phyloP scores from a whole-genome alignment of 2,329 filamentous ascomycete species.

The Ophiostoma sp. region DNA sequence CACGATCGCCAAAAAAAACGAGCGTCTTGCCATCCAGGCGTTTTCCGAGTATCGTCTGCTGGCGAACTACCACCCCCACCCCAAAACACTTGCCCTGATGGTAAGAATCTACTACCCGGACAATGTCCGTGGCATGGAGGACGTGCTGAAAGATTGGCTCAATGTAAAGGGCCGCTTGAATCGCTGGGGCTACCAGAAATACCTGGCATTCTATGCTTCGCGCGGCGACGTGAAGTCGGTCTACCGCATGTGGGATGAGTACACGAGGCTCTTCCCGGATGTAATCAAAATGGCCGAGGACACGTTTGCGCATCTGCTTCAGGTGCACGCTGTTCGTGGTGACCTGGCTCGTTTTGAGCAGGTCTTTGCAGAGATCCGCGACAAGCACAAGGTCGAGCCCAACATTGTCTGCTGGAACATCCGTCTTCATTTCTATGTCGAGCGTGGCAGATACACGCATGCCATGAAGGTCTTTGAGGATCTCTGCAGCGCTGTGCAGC shows the following conservation, averaged over 20 bases:
- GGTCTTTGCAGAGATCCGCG: conserved; percentile 57
- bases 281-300: conserved; percentile 29
- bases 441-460: conserved; percentile 60
- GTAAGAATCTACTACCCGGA: conserved; percentile 38
- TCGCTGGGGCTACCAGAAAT: conserved; percentile 44
- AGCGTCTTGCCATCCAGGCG: conserved; percentile 36
- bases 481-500: conserved; percentile 46
- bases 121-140: conserved; percentile 38
- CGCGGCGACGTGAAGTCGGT: conserved; percentile 45
- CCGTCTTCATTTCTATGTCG: conserved; percentile 64
- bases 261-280: conserved; percentile 33
- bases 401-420: conserved; percentile 67
- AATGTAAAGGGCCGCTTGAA: conserved; percentile 38
- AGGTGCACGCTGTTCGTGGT: conserved; percentile 64
- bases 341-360: conserved; percentile 54
- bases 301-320: conserved; percentile 55
- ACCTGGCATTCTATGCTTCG: conserved; percentile 44
- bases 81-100: conserved; percentile 40
- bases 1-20: conserved; percentile 29
- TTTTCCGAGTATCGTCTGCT: conserved; percentile 45
- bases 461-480: conserved; percentile 59
- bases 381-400: conserved; percentile 51
- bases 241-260: conserved; percentile 43
- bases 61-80: conserved; percentile 36
- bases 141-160: conserved; percentile 47